Evolutionary conservation across 2,329 filamentous ascomycete genomes (phyloP).

Genomic region (Rachicladosporium sp.): DNA sequence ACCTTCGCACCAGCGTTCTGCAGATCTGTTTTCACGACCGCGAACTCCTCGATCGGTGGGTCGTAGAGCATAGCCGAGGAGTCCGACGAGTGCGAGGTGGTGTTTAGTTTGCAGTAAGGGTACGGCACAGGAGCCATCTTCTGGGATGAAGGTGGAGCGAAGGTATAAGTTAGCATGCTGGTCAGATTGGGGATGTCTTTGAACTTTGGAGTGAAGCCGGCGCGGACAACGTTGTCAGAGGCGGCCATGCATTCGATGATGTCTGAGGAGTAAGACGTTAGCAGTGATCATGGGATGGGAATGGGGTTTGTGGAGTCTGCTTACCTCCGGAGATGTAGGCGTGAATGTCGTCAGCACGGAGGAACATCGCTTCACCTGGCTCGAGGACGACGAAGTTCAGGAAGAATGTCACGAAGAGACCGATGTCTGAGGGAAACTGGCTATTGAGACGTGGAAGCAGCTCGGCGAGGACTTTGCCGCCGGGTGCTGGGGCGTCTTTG

Average conservation of each 20-base stretch:
- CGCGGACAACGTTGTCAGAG: slow-evolving; percentile 96
- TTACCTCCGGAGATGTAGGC: slow-evolving; percentile 67
- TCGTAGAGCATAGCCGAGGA: slow-evolving; percentile 71
- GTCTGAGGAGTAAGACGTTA: slow-evolving; percentile 36
- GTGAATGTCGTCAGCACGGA: slow-evolving; percentile 94
- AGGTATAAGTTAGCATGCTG: slow-evolving; percentile 86
- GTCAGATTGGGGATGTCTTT: slow-evolving; percentile 88
- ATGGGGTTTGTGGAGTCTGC: background rate
- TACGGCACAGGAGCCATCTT: slow-evolving; percentile 84
- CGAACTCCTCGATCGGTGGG: slow-evolving; percentile 93
- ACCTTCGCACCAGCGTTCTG: slow-evolving; percentile 61
- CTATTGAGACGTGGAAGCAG: slow-evolving; percentile 65
- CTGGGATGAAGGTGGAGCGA: slow-evolving; percentile 86
- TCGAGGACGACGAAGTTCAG: slow-evolving; percentile 85
- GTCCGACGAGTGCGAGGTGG: slow-evolving; percentile 64
- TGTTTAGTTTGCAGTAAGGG: slow-evolving; percentile 72
- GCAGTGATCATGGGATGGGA: background rate
- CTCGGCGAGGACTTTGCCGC: slow-evolving; percentile 58
- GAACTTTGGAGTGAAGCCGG: slow-evolving; percentile 96
- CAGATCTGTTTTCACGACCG: slow-evolving; percentile 69
- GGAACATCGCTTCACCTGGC: slow-evolving; percentile 87
- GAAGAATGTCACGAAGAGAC: slow-evolving; percentile 92
- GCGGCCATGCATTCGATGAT: slow-evolving; percentile 99
- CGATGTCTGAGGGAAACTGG: slow-evolving; percentile 82
- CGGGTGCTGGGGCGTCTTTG: slow-evolving; percentile 52